Evolutionary conservation across 2,329 filamentous ascomycete species (phyloP).

Genomic region (Pestalotiopsis sp.): DNA sequence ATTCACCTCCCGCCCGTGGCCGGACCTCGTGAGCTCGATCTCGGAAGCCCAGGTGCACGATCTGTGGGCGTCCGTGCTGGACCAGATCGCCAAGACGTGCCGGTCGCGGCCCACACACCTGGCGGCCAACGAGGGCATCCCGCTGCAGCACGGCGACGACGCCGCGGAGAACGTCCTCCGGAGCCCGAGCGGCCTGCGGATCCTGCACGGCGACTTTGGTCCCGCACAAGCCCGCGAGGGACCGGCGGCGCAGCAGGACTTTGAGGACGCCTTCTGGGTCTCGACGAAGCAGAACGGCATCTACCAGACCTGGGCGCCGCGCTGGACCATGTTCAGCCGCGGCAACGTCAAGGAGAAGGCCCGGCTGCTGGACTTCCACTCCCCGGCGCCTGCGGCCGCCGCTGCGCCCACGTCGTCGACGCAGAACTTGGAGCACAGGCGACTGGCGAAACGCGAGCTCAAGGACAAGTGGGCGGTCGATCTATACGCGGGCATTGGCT

Average conservation of each 20-base stretch:
- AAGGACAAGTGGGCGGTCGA: slow-evolving; percentile 65
- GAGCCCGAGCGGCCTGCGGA: slow-evolving; percentile 69
- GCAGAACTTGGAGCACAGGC: slow-evolving; percentile 10
- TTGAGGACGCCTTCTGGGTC: slow-evolving; percentile 76
- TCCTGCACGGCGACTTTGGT: slow-evolving; percentile 77
- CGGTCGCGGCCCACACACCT: slow-evolving; percentile 54
- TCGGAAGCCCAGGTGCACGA: slow-evolving; percentile 7
- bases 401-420: neutral
- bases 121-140: slow-evolving; percentile 65
- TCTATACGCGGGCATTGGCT: slow-evolving; percentile 90
- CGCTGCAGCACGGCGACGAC: slow-evolving; percentile 36
- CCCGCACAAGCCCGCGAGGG: slow-evolving; percentile 33
- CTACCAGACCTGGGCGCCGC: slow-evolving; percentile 81
- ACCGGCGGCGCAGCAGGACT: slow-evolving; percentile 48
- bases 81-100: slow-evolving; percentile 41
- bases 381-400: neutral
- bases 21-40: slow-evolving; percentile 30
- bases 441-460: slow-evolving; percentile 16
- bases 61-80: slow-evolving; percentile 55
- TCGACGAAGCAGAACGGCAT: slow-evolving; percentile 78
- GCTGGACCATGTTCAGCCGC: slow-evolving; percentile 92
- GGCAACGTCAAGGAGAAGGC: slow-evolving; percentile 91
- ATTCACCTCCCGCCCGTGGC: slow-evolving; percentile 50
- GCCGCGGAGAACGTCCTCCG: slow-evolving; percentile 70
- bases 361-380: slow-evolving; percentile 63